Conservation (phyloP, 257 asterid genomes). For the Solanum lycopersicoides region DNA sequence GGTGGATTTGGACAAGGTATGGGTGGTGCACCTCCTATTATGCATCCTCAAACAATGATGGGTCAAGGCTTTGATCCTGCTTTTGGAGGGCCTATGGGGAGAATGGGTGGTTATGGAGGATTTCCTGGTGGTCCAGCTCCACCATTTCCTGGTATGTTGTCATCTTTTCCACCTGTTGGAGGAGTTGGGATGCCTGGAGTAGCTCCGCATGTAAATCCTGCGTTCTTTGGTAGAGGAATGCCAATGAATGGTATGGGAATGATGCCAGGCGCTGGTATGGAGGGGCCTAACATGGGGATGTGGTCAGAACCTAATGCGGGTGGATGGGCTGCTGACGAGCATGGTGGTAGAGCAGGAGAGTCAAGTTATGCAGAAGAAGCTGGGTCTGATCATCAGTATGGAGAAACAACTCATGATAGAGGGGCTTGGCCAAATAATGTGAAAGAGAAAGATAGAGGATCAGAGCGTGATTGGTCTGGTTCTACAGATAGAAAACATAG, state of each 20-base stretch:
- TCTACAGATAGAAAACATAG: conserved; percentile 71
- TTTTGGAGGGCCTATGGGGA: conserved; percentile 88
- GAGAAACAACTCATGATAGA: conserved; percentile 69
- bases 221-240: conserved; percentile 92
- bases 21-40: conserved; percentile 62
- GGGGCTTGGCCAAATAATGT: conserved; percentile 52
- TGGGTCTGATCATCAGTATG: conserved; percentile 80
- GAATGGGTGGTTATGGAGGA: conserved; percentile 82
- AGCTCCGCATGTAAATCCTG: conserved; percentile 97
- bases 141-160: conserved; percentile 63
- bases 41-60: conserved; percentile 93
- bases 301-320: conserved; percentile 77
- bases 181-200: conserved; percentile 81
- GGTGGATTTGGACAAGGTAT: conserved; percentile 73
- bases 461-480: conserved; percentile 81
- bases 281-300: conserved; percentile 79
- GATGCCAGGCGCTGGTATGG: conserved; percentile 75
- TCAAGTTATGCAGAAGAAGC: conserved; percentile 90
- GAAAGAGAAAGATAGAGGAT: conserved; percentile 70
- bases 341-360: conserved; percentile 79
- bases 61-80: conserved; percentile 90
- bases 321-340: conserved; percentile 87
- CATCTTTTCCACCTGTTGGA: conserved; percentile 72
- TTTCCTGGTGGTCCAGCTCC: conserved; percentile 68
- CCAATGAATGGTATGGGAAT: conserved; percentile 82